Evolutionary conservation across 345 rosid genomes (phyloP), one percentile per base, ranked within the genome.

Genomic region (Acer negundo): DNA sequence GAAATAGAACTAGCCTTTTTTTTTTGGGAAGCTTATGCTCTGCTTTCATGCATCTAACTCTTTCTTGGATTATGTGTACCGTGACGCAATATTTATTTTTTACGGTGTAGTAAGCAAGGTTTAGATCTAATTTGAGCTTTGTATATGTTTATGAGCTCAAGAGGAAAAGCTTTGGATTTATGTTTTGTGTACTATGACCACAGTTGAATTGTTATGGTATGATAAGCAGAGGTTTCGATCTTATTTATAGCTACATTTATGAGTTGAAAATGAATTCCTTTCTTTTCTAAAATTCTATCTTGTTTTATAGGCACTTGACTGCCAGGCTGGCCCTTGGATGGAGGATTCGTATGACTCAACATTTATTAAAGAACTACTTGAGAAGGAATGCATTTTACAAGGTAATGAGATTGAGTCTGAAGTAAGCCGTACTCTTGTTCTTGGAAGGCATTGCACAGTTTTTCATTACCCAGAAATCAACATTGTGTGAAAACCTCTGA

Each of bases 351-450:
- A 83, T 96, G 89, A 96, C 99, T 68, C 92, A 89, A 65, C 98
- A 96, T 89, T 80, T 96, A 77, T 90, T 94, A 23, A 87, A 87
- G 85, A 92, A 87, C 79, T 96, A 96, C 84, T 84, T 96, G 84
- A 92, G 90, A 87, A 89, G 93, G 80, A 96, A 96, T 85, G 90
- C 98, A 49, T 96, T 96, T 86, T 96, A 96, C 93, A 90, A 91
- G 97, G 99, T 96, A 84, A 79, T 62, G 67, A 31, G 58, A 59
- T 74, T 49, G 73, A 40, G 12, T 35, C 11, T 70, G 75, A 80
- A 77, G 70, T 75, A 56, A 70, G 26, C 38, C 68, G 38, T 74
- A 51, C 47, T 63, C 65, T 44, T 59, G 23, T 77, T 59, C 77
- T 9, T 47, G 13, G 22, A 71, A 62, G 17, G 75, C 77, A 55